Base-by-base conservation (phyloP, 2,329 filamentous ascomycete genomes). In the Monosporascus sp. region DNA sequence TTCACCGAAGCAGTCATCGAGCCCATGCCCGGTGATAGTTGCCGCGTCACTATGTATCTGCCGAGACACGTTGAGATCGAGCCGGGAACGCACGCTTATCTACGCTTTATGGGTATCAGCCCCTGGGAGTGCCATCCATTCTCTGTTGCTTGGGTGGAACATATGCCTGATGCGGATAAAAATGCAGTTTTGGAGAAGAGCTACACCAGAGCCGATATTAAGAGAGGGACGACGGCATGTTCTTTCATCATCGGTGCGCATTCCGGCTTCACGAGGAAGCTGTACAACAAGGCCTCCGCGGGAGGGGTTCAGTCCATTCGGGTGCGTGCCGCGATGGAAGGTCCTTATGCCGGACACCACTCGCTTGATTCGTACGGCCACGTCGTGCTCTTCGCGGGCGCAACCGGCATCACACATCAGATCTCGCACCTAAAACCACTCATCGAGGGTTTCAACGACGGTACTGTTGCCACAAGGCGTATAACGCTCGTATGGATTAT, bases 401-500 rank as follows among this genome's bases (percentile, higher is more conserved):
- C 93, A 53, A 91, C 94, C 5, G 94, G 94, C 57, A 97, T 99
- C 72, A 96, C 93, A 1, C 93, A 97, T 70, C 91, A 96, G 69
- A 83, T 97, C 31, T 90, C 91, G 36, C 96, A 95, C 69, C 81
- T 97, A 8, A 86, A 85, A 52, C 87, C 94, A 50, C 76, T 93
- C 5, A 80, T 93, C 54, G 74, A 84, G 51, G 87, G 87, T 4
- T 87, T 82, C 69, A 83, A 84, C 51, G 76, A 83, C 1, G 83
- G 84, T 55, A 91, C 85, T 1, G 85, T 91, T 38, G 91, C 93
- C 5, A 91, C 90, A 3, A 86, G 91, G 50, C 85, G 87, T 41
- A 75, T 97, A 47, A 90, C 87, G 1, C 83, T 97, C 7, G 84
- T 97, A 56, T 97, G 94, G 94, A 87, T 96, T 65, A 88, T 97